Percentiles rank a stretch among this genome's conserved stretches.
These are phyloP conservation scores for Cystofilobasidium ferigula DNA, from an alignment of 768 basidiomycete genomes.

Conservation along the genomic window DNA sequence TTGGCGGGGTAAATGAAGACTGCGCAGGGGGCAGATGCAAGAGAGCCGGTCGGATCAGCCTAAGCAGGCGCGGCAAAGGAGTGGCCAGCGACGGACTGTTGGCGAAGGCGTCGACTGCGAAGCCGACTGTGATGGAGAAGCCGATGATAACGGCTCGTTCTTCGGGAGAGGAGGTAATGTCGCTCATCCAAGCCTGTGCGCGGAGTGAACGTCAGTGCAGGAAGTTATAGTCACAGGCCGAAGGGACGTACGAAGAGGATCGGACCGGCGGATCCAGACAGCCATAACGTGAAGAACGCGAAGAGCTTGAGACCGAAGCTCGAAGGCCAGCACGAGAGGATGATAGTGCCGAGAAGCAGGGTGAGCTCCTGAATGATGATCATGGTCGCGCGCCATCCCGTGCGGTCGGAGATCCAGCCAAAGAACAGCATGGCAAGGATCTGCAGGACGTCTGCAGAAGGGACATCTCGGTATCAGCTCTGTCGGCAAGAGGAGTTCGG, in stretches of 20 bases:
- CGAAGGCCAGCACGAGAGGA: constrained; percentile 26
- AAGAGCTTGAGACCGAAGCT: constrained; percentile 29
- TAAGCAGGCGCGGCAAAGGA: not conserved
- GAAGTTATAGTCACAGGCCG: too few relatives aligned
- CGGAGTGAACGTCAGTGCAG: too few relatives aligned
- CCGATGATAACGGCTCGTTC: constrained; percentile 28
- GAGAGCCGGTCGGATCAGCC: too few relatives aligned
- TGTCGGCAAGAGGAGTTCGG: too few relatives aligned
- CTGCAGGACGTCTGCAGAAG: constrained; percentile 24
- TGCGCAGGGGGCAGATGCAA: too few relatives aligned
- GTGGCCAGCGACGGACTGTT: constrained; percentile 16
- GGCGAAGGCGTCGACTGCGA: constrained; percentile 19
- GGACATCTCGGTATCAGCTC: too few relatives aligned
- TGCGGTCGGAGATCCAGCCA: constrained; percentile 27
- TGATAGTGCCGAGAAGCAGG: constrained; percentile 25
- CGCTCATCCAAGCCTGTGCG: constrained; percentile 32
- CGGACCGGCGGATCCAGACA: constrained; percentile 29
- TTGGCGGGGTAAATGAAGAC: constrained; percentile 33
- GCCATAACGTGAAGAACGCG: constrained; percentile 30
- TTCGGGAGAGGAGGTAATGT: constrained; percentile 27
- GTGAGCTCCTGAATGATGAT: constrained; percentile 28
- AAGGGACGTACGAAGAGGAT: too few relatives aligned
- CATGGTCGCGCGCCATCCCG: constrained; percentile 26
- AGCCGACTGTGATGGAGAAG: constrained; percentile 25
- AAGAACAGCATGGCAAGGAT: constrained; percentile 30